Base-by-base conservation (phyloP, 108 stramenopile genomes). In the Nitzschia inconspicua region DNA sequence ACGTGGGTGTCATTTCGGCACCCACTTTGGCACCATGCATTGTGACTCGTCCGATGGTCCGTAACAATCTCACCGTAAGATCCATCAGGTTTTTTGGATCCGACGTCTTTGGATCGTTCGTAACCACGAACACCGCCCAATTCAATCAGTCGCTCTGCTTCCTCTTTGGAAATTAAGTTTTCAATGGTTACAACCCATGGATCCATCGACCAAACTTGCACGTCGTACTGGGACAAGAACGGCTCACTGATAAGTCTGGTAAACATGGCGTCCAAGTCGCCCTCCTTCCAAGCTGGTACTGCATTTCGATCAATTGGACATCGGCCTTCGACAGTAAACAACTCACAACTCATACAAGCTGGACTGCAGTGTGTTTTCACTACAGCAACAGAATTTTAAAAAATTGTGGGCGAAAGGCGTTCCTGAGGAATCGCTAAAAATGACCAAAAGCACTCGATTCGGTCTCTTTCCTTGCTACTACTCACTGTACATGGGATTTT, bases 131-230 rank as follows among this genome's bases (percentile, higher is more conserved):
- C 36, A 30, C 47, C 57, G 3, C 65, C 88, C 18, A 93, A 73
- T 43, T 77, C 70, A 47, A 92, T 87, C 47, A 92, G 49, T 6
- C 51, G 65, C 42, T 86, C 62, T 9, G 83, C 79, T 63, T 97
- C 96, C 34, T 78, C 80, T 39, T 78, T 73, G 11, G 63, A 67
- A n/a, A 95, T 28, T 56, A 95, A 85, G 65, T 91, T 73, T 18
- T 95, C 93, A 28, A 97, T 73, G 1, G 72, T 79, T 24, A 94
- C 72, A n/a, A 97, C 71, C 89, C 90, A 95, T 7, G 94, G 93
- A 3, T 58, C 63, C 1, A 85, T 84, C 0, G 89, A 91, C 34
- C 83, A 40, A 26, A 82, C 68, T 55, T 56, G 63, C n/a, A 82
- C 80, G 18, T 65, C 57, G 65, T 83, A 88, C 52, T 76, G 14